Conservation (phyloP, 805 yeast species). For the Brettanomyces anomalus region DNA sequence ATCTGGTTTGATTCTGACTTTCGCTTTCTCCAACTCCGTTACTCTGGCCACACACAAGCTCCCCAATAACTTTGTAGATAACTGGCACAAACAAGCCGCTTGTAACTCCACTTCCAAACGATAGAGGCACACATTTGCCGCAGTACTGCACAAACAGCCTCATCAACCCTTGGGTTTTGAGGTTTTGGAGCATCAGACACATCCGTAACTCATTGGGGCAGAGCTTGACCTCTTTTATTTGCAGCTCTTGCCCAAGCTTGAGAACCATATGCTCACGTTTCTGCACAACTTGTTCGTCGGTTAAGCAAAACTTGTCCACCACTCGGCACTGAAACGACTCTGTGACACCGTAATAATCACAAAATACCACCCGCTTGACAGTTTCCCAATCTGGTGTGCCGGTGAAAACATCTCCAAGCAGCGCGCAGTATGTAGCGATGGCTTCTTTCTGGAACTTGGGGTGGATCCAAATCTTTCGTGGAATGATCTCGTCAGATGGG, state of each 20-base stretch:
- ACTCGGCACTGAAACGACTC: conserved; percentile 12
- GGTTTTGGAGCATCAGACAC: conserved; percentile 8
- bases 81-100: conserved; percentile 18
- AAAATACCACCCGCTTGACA: conserved; percentile 19
- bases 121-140: conserved; percentile 11
- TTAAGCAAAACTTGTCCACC: conserved; percentile 14
- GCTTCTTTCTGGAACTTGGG: conserved; percentile 24
- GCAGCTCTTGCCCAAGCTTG: too few species aligned
- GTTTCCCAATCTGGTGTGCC: conserved; percentile 13
- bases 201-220: too few species aligned
- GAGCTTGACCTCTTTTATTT: too few species aligned
- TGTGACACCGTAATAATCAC: conserved; percentile 14
- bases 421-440: conserved; percentile 19
- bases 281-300: not conserved
- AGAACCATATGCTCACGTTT: too few species aligned
- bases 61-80: conserved; percentile 20
- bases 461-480: conserved; percentile 27
- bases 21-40: too few species aligned
- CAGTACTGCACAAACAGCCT: conserved; percentile 18
- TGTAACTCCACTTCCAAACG: conserved; percentile 16
- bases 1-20: not conserved
- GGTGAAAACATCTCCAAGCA: conserved; percentile 17
- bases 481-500: conserved; percentile 10
- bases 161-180: conserved; percentile 14
- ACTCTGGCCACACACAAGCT: conserved; percentile 6